Evolutionary conservation across 495 filamentous ascomycete genomes (phyloP), one percentile per base, ranked within the genome.

Genomic region (Poronia punctata): DNA sequence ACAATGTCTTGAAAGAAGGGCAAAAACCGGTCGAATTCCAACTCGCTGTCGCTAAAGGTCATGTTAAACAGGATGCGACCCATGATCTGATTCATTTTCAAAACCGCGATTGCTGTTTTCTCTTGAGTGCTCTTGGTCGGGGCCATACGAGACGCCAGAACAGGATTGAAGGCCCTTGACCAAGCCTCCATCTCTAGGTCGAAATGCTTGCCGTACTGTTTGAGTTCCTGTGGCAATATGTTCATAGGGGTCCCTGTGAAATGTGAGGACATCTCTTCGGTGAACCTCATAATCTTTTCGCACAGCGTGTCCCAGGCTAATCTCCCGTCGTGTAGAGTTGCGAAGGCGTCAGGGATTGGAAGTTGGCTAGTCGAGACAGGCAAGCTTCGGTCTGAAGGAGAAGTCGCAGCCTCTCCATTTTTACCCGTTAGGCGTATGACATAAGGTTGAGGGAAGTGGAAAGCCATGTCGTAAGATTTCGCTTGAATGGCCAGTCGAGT

Each of bases 391-490:
- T 72, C 66, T 8, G 68, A 68, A 4, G 55, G 45, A 1, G 72
- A 70, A 0, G 53, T 41, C 7, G 62, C 48, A 35, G 63, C 39
- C 22, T 62, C 46, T n/a, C 27, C 36, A 40, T 44, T 42, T 12
- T 56, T 47, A 4, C 64, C 56, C 7, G 62, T 68, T n/a, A 76
- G 59, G 9, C 66, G 65, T 33, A 76, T 71, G 4, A 76, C 70
- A 24, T 57, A 72, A 11, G 72, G 72, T 11, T 72, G 61, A n/a
- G 71, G 72, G 38, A 76, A 76, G 43, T 76, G 73, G 57, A 76
- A 75, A 31, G 73, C 73, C 68, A 76, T 71, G 49, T 76, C 73
- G 54, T 76, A 76, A 16, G 71, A 74, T 42, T 76, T 76, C 22
- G 73, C 73, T 48, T 76, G 73, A 30, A 76, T 75, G 9, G 69